Evolutionary conservation across 345 rosid genomes (phyloP), one percentile per base, ranked within the genome.

Genomic region (Trapa incisa): DNA sequence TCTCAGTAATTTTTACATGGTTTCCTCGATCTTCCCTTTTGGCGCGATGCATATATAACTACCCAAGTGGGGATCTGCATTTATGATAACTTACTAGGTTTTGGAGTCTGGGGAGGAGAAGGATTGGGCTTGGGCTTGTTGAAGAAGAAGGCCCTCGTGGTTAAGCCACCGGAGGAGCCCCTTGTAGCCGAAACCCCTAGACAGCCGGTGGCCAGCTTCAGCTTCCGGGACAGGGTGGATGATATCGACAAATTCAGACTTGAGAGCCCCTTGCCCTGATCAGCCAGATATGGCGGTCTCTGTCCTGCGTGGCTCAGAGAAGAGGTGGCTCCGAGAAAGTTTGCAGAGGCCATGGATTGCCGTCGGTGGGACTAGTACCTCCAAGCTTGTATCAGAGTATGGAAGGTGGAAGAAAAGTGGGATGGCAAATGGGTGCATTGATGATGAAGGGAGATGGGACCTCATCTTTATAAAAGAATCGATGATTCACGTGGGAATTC

Each of bases 91-190:
- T 58, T 58, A 75, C 75, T 29, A 4, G 79, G 52, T 13, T 33
- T 66, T 32, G 75, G 50, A 33, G 70, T 36, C 17, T 66, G 70
- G 13, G 63, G 63, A 1, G 67, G 37, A 33, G 48, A 61, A 64
- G 68, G 13, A 61, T 50, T 72, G 48, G n/a, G 56, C 56, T 15
- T 15, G 15, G 70, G 48, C 67, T 76, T 76, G 62, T 53, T 69
- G 73, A 58, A 73, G 73, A 76, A 69, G 63, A 69, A 69, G 39
- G 79, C 73, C n/a, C 36, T 69, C 58, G 76, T 69, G 35, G 66
- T 37, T 60, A 62, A 8, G 43, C 43, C 7, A 4, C 43, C 43
- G 43, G 43, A 41, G 43, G 43, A 42, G 47, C 7, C 65, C 73
- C 32, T 70, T n/a, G 70, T 29, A 14, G 62, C 42, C 37, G 62